Evolutionary conservation across 2,329 filamentous ascomycete species (phyloP), one percentile per base, ranked within the genome.

Genomic region (Diaporthe humulicola): DNA sequence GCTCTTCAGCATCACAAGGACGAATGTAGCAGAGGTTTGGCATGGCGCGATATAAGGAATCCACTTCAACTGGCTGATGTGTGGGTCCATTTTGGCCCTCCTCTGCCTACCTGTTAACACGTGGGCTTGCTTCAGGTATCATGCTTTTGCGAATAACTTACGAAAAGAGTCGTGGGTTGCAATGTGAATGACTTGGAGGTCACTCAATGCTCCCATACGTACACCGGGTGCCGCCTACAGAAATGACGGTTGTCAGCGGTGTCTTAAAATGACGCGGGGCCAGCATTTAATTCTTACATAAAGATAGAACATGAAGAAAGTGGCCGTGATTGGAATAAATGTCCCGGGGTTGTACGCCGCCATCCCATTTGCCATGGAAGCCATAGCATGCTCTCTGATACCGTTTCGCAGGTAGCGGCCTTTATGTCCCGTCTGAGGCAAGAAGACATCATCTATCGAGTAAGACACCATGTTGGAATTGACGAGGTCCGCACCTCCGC

Each of bases 301-400:
- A 7, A 88, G 82, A 77, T 91, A 91, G 81, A 92, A 92, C 88
- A 92, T 92, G 84, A 91, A 91, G 82, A 92, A 92, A 6, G 86
- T 87, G 0, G 88, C 88, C 1, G 90, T 92, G 48, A 91, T 82
- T 0, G 90, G 90, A 10, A 92, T 81, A 76, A 92, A 87, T 0
- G 89, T 90, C 33, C 86, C 87, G 48, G 85, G 87, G 74, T 84
- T 83, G 75, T 86, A 92, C 1, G 90, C 90, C 0, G 90, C 89
- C 12, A 92, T 80, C 4, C 90, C 91, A 78, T 90, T 90, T 6
- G 87, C 86, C 28, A 90, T 88, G 30, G 87, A 82, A 2, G 86
- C 86, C 90, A 92, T 92, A 60, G 89, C 90, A 77, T 91, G 90
- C 77, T 91, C 89, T 3, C 90, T 87, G 70, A 91, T 87, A 33